Evolutionary conservation across 768 basidiomycete species (phyloP), one percentile per base, ranked within the genome.

Genomic region (Pleurotus cornucopiae): DNA sequence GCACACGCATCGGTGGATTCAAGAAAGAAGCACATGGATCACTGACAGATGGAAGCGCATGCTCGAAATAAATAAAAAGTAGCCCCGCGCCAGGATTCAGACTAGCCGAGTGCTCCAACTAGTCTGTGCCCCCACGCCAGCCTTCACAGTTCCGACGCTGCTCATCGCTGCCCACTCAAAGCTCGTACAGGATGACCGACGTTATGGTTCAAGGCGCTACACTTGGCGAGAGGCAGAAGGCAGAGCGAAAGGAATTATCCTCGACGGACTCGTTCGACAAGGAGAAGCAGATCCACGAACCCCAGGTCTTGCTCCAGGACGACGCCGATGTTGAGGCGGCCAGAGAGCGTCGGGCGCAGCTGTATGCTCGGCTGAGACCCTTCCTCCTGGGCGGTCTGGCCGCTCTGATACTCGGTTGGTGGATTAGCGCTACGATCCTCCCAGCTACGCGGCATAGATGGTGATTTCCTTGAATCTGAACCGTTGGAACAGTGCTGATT

Each of bases 381-480:
- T 71, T 71, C 61, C 65, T 84, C 46, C 72, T 91, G 37, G 69
- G 67, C 46, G 81, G 62, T 13, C 59, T 86, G 0, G 86, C 85
- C 7, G 63, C 75, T 11, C 66, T 85, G 49, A 89, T 94, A 60
- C 73, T 92, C 43, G 91, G 81, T 41, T 94, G 91, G 91, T 94
- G 91, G 91, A 84, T 94, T 37, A 86, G 85, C 58, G 71, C 91
- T 6, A 91, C 82, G 0, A 67, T 91, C 11, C 70, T 93, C 48
- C 62, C 73, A 54, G 83, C 77, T 4, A 92, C 91, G 2, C 82
- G 91, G 51, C 85, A 82, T 68, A 77, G 89, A 73, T 94, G 91
- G 89, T 53, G 23, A n/a, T 44, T 44, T n/a, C 20, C 20, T 44
- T 16, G 16, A 20, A 11, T 47, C 11, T 14, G 2, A 25, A 13